A percentile compares a stretch with the other conserved stretches of the same genome.
Evolutionary conservation across 2,329 filamentous ascomycete genomes (phyloP).

Genomic region (Trematosphaeria pertusa): DNA sequence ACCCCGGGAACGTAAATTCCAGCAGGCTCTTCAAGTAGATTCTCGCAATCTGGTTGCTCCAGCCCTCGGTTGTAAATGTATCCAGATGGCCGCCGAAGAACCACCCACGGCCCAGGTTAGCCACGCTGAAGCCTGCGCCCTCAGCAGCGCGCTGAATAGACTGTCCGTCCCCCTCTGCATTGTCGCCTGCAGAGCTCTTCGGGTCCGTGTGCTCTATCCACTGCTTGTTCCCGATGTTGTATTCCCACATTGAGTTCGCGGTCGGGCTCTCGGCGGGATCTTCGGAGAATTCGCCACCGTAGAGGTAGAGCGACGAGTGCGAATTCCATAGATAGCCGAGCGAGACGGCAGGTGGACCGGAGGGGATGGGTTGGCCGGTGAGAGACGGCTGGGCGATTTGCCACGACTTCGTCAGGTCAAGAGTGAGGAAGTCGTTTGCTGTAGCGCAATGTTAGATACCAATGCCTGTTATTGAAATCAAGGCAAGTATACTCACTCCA

Average conservation of each 20-base stretch:
- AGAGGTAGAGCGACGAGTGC: slow-evolving; percentile 72
- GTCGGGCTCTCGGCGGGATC: slow-evolving; percentile 63
- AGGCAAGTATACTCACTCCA: slow-evolving; percentile 67
- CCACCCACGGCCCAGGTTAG: slow-evolving; percentile 73
- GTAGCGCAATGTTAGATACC: slow-evolving; percentile 11
- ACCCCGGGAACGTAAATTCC: slow-evolving; percentile 78
- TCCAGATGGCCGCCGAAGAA: slow-evolving; percentile 83
- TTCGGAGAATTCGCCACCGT: slow-evolving; percentile 77
- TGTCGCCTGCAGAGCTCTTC: slow-evolving; percentile 67
- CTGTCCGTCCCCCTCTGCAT: slow-evolving; percentile 63
- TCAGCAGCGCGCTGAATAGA: slow-evolving; percentile 74
- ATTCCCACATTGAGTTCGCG: slow-evolving; percentile 72
- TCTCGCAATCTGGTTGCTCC: slow-evolving; percentile 69
- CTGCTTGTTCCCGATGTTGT: slow-evolving; percentile 63
- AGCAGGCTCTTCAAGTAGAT: slow-evolving; percentile 77
- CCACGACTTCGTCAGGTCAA: slow-evolving; percentile 79
- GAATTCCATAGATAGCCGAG: slow-evolving; percentile 81
- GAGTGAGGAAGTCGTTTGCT: slow-evolving; percentile 70
- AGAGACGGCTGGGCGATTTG: slow-evolving; percentile 68
- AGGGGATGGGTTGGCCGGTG: slow-evolving; percentile 67
- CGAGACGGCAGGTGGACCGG: slow-evolving; percentile 73
- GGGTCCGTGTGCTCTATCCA: slow-evolving; percentile 71
- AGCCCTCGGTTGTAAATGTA: slow-evolving; percentile 66
- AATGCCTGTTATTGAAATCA: no score
- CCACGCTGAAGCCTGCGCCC: slow-evolving; percentile 74